Evolutionary conservation across 768 basidiomycete species (phyloP).

Genomic region (Amanita muscaria): DNA sequence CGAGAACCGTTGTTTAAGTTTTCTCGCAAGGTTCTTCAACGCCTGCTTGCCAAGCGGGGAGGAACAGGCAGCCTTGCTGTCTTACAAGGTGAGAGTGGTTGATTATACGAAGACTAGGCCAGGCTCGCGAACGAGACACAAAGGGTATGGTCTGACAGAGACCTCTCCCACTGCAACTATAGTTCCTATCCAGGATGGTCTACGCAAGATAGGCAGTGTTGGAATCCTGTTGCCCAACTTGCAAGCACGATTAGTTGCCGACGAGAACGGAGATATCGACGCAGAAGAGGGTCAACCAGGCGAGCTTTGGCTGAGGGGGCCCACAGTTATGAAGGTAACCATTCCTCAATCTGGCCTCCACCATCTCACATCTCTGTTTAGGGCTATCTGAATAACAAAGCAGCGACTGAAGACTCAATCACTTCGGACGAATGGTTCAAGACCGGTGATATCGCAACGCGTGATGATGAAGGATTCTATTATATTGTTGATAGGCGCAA

Average conservation of each 20-base stretch:
- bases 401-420: constrained; percentile 62
- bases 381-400: constrained; percentile 70
- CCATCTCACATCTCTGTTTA: too few species aligned
- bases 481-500: constrained; percentile 68
- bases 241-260: constrained; percentile 62
- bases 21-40: constrained; percentile 24
- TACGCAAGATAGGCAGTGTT: constrained; percentile 51
- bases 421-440: constrained; percentile 77
- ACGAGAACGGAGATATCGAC: constrained; percentile 41
- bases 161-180: constrained; percentile 67
- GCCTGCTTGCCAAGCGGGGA: constrained; percentile 27
- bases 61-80: constrained; percentile 34
- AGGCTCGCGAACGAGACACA: background rate
- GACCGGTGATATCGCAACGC: constrained; percentile 73
- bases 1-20: background rate
- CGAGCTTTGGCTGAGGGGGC: constrained; percentile 78
- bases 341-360: too few species aligned
- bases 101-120: background rate
- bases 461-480: constrained; percentile 65
- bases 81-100: constrained; percentile 38
- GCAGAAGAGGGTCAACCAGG: constrained; percentile 51
- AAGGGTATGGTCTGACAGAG: constrained; percentile 77
- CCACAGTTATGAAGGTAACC: constrained; percentile 73
- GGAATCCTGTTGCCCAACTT: constrained; percentile 70
- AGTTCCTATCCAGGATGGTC: constrained; percentile 33